Evolutionary conservation across 2,329 filamentous ascomycete species (phyloP).

Genomic region (Aspergillus sp.): DNA sequence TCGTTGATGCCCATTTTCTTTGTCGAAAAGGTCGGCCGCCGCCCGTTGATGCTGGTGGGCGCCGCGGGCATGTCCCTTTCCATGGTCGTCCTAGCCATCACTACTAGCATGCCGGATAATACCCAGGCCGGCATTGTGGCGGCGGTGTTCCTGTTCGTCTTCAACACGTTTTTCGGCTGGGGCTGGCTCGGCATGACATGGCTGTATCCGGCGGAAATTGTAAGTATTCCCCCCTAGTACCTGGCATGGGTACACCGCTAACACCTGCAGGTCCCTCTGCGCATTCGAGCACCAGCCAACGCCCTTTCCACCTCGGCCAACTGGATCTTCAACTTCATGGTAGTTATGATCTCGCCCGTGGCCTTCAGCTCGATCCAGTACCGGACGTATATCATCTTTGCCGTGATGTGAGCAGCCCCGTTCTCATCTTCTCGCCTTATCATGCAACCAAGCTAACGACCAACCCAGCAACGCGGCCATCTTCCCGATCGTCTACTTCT

Average conservation of each 20-base stretch:
- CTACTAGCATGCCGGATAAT: slow-evolving; percentile 13
- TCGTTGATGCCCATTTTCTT: slow-evolving; percentile 43
- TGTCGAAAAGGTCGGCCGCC: slow-evolving; percentile 44
- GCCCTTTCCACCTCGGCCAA: slow-evolving; percentile 54
- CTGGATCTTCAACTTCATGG: slow-evolving; percentile 55
- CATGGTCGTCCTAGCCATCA: slow-evolving; percentile 51
- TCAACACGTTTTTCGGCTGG: slow-evolving; percentile 59
- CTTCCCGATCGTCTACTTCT: slow-evolving; percentile 50
- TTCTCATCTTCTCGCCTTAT: not conserved
- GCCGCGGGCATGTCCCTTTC: slow-evolving; percentile 53
- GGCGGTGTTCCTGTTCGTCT: slow-evolving; percentile 47
- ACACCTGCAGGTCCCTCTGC: slow-evolving; percentile 35
- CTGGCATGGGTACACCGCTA: too few relatives aligned
- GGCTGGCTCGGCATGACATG: slow-evolving; percentile 57
- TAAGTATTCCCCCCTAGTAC: slow-evolving; percentile 13
- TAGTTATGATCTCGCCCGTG: slow-evolving; percentile 57
- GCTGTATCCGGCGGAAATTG: slow-evolving; percentile 42
- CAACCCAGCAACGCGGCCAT: slow-evolving; percentile 43
- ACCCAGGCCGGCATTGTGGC: slow-evolving; percentile 17
- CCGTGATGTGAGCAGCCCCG: slow-evolving; percentile 37
- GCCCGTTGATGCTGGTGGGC: slow-evolving; percentile 63
- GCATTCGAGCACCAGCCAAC: slow-evolving; percentile 54
- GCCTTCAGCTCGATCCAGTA: slow-evolving; percentile 49
- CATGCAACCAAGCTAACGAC: slow-evolving; percentile 7
- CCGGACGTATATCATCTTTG: slow-evolving; percentile 49